Conservation (phyloP, 169 alveolate species). For the Babesia caballi region DNA sequence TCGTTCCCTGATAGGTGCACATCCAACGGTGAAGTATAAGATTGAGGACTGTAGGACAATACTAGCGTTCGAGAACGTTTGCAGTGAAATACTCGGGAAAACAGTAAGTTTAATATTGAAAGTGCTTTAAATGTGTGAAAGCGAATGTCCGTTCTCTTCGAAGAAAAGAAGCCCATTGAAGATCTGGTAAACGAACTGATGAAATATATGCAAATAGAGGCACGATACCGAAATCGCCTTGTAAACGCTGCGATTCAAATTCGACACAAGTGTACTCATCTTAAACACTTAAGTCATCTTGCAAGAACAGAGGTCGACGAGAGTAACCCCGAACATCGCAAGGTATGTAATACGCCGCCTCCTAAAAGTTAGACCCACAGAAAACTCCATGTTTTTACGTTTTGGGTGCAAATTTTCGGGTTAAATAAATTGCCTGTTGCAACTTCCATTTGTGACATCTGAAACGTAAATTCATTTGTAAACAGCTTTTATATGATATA, state of each 20-base stretch:
- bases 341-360: constrained; percentile 8
- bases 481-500: constrained; percentile 23
- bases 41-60: neutral
- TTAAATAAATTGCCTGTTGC: too few relatives aligned
- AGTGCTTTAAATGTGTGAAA: neutral
- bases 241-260: constrained; percentile 1
- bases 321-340: neutral
- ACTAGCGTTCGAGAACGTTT: constrained; percentile 1
- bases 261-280: neutral
- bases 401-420: too few relatives aligned
- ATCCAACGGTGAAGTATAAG: neutral
- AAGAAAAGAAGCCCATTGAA: neutral
- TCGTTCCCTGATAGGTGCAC: neutral
- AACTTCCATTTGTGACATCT: neutral
- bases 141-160: neutral
- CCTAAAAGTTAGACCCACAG: too few relatives aligned
- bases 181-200: neutral
- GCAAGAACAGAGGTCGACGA: neutral
- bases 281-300: neutral
- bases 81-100: neutral
- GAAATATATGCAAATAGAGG: neutral
- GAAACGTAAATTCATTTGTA: too few relatives aligned
- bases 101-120: neutral
- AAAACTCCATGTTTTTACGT: too few relatives aligned
- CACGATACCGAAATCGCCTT: neutral